phyloP scores from a whole-genome alignment of 2,329 filamentous ascomycete genomes.

The Hortaea sp. region DNA sequence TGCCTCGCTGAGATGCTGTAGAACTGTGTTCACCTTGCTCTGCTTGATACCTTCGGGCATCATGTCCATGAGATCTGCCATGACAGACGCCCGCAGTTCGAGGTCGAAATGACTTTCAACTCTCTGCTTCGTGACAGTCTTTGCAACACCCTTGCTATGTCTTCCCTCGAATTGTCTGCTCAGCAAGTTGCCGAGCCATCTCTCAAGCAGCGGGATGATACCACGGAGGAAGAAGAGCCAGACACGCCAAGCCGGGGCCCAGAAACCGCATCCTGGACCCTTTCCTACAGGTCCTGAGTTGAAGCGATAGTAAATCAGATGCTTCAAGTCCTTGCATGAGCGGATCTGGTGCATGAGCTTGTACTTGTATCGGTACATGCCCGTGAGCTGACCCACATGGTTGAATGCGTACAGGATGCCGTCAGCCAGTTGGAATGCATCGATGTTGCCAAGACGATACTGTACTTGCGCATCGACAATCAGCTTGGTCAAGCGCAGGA shows the following conservation, averaged over 20 bases:
- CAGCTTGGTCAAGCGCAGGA: slow-evolving; percentile 86
- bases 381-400: slow-evolving; percentile 93
- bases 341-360: slow-evolving; percentile 99
- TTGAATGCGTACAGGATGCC: slow-evolving; percentile 99
- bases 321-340: slow-evolving; percentile 97
- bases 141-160: slow-evolving; percentile 96
- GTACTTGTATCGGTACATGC: slow-evolving; percentile 99
- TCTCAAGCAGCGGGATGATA: slow-evolving; percentile 90
- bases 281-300: slow-evolving; percentile 96
- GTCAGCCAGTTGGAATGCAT: slow-evolving; percentile 96
- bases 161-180: slow-evolving; percentile 97
- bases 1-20: slow-evolving; percentile 94
- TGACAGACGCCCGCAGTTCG: slow-evolving; percentile 92
- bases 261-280: slow-evolving; percentile 95
- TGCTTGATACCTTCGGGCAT: slow-evolving; percentile 99
- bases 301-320: slow-evolving; percentile 98
- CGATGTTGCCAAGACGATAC: slow-evolving; percentile 93
- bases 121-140: slow-evolving; percentile 97
- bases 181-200: slow-evolving; percentile 93
- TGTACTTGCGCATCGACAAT: slow-evolving; percentile 98
- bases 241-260: slow-evolving; percentile 96
- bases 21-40: slow-evolving; percentile 95
- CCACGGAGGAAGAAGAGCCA: slow-evolving; percentile 99
- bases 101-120: slow-evolving; percentile 98
- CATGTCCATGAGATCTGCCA: slow-evolving; percentile 99